Base-by-base conservation (phyloP, 768 basidiomycete species). In the Paxillus rubicundulus region DNA sequence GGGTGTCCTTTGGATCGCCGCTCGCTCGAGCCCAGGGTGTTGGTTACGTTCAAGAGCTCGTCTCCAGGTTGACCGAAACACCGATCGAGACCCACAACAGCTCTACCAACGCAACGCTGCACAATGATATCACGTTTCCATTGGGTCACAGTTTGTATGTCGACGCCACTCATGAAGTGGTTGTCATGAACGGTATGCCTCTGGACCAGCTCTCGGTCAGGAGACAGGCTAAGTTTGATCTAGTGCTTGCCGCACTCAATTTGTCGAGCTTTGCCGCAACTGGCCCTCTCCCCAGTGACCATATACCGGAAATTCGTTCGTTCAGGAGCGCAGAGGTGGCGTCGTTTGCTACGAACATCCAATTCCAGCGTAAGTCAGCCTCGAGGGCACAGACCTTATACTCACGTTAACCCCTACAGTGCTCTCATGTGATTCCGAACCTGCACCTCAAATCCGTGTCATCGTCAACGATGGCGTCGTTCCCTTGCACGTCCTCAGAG, bases 141-240 rank as follows among this genome's bases (percentile, higher is more conserved):
- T 73, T 89, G 3, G 75, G 77, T 24, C 79, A 87, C 52, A 81
- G 77, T 56, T 66, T 93, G 24, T 93, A 91, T 53, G 89, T 90
- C 7, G 91, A 94, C 63, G 88, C 89, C 4, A 88, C 87, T 0
- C 92, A 93, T 55, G 91, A 94, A 61, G 87, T 90, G 33, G 87
- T 92, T 41, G 82, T 92, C 2, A 70, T 90, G 12, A 85, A 91
- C 58, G 80, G 86, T 86, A 53, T 42, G 79, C 65, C 24, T 14
- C 24, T 36, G 5, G n/a, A 21, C 32, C 20, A 12, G n/a, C 9
- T 48, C 27, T 2, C 46, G 14, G 17, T 17, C 30, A 10, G 48
- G 38, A 4, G 9, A 5, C 20, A n/a, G n/a, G 16, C 53, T 65
- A 20, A 60, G 32, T 1, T 1, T 18, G 30, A 28, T 34, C n/a